phyloP scores from a whole-genome alignment of 768 basidiomycete species.

The Boletus huronensis region DNA sequence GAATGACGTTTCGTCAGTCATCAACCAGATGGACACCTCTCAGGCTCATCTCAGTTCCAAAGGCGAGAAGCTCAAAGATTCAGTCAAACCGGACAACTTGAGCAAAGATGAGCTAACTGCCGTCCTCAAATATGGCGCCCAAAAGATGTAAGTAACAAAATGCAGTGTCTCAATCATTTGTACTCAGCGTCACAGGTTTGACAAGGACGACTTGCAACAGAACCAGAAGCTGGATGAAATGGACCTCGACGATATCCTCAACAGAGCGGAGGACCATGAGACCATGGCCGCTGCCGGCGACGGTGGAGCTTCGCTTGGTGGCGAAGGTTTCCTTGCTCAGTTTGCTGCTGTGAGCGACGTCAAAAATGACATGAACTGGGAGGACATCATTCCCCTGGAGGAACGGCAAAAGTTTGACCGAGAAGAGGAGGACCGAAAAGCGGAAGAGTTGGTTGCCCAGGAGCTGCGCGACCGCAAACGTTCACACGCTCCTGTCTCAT shows the following conservation, averaged over 20 bases:
- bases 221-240: conserved; percentile 97
- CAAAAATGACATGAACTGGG: conserved; percentile 99
- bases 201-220: conserved; percentile 91
- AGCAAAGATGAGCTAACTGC: conserved; percentile 97
- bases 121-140: conserved; percentile 97
- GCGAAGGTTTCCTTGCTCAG: conserved; percentile 92
- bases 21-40: conserved; percentile 99
- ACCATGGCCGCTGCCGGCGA: conserved; percentile 80
- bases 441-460: conserved; percentile 65
- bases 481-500: conserved; percentile 80
- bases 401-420: conserved; percentile 82
- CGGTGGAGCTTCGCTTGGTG: conserved; percentile 92
- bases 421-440: conserved; percentile 73
- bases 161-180: background rate
- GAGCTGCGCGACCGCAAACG: conserved; percentile 78
- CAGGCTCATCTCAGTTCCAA: conserved; percentile 93
- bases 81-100: conserved; percentile 73
- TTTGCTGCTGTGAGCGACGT: conserved; percentile 97
- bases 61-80: conserved; percentile 57
- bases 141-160: conserved; percentile 73
- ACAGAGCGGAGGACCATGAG: conserved; percentile 95
- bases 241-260: conserved; percentile 98
- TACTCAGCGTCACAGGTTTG: conserved; percentile 61
- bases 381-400: conserved; percentile 95
- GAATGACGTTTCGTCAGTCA: conserved; percentile 55